A percentile compares a stretch with the other conserved stretches of the same genome.
phyloP scores from a whole-genome alignment of 2,329 filamentous ascomycete species.

The Fusarium sp. region DNA sequence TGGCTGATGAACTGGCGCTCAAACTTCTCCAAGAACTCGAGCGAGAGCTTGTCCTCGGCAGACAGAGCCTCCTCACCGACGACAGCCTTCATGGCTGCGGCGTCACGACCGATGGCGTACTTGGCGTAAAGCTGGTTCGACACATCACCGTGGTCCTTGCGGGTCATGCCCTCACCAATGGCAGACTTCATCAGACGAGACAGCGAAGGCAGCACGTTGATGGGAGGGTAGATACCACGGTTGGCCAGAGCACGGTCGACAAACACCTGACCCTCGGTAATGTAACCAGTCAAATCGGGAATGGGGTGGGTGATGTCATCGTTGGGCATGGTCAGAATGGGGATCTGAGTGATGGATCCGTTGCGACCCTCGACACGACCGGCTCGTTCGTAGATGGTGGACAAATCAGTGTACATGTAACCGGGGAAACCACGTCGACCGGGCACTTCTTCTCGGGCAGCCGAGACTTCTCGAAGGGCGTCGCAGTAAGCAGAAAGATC shows the following conservation, averaged over 20 bases:
- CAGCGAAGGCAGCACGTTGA: slow-evolving; percentile 97
- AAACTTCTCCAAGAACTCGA: slow-evolving; percentile 99
- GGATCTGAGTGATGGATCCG: slow-evolving; percentile 98
- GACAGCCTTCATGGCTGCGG: slow-evolving; percentile 98
- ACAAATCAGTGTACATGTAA: slow-evolving; percentile 99
- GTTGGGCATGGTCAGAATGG: slow-evolving; percentile 99
- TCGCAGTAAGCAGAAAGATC: slow-evolving; percentile 99
- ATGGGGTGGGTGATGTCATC: slow-evolving; percentile 99
- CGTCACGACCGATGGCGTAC: slow-evolving; percentile 98
- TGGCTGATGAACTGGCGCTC: slow-evolving; percentile 95
- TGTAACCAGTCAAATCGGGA: slow-evolving; percentile 98
- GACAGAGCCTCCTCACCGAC: slow-evolving; percentile 98
- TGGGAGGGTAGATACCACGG: slow-evolving; percentile 97
- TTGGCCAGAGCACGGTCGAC: slow-evolving; percentile 94
- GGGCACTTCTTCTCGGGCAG: slow-evolving; percentile 97
- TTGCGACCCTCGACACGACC: slow-evolving; percentile 97
- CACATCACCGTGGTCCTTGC: slow-evolving; percentile 96
- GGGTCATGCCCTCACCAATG: slow-evolving; percentile 96
- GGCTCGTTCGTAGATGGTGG: slow-evolving; percentile 98
- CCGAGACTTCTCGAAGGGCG: slow-evolving; percentile 97
- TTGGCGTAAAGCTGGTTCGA: slow-evolving; percentile 99
- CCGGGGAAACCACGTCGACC: slow-evolving; percentile 99
- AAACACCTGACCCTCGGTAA: slow-evolving; percentile 99
- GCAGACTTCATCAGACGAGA: slow-evolving; percentile 99
- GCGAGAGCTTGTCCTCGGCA: slow-evolving; percentile 94